These are phyloP conservation scores for Talaromyces amestolkiae DNA, from an alignment of 2,329 filamentous ascomycete species.

Conservation along the genomic window DNA sequence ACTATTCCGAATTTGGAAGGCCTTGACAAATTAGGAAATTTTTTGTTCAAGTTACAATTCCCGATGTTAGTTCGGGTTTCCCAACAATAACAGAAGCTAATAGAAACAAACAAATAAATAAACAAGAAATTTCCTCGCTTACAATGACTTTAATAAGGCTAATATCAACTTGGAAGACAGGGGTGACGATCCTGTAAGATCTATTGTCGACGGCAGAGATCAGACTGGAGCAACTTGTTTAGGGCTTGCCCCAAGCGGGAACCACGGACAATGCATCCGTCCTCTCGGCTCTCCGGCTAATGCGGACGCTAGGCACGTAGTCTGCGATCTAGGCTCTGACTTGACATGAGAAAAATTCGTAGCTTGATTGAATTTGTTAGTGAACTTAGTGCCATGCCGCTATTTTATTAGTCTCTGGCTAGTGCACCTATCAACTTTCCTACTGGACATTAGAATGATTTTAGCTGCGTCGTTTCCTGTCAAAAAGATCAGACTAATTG, in stretches of 20 bases:
- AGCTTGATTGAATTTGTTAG: background rate
- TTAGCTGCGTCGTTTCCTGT: background rate
- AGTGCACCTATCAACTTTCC: background rate
- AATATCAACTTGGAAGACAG: background rate
- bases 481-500: background rate
- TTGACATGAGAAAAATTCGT: background rate
- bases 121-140: background rate
- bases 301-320: background rate
- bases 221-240: background rate
- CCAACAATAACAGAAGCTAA: background rate
- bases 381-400: background rate
- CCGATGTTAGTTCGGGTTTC: background rate
- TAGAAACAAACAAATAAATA: background rate
- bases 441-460: background rate
- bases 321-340: background rate
- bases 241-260: conserved; percentile 5
- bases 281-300: conserved; percentile 8
- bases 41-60: background rate
- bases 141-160: background rate
- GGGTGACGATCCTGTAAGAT: background rate
- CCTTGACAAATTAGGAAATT: background rate
- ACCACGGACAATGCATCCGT: conserved; percentile 1
- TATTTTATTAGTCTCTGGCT: background rate
- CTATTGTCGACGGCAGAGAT: background rate
- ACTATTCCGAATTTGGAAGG: background rate